These are phyloP conservation scores for Candida hispaniensis DNA, from an alignment of 805 yeast genomes.

Conservation along the genomic window DNA sequence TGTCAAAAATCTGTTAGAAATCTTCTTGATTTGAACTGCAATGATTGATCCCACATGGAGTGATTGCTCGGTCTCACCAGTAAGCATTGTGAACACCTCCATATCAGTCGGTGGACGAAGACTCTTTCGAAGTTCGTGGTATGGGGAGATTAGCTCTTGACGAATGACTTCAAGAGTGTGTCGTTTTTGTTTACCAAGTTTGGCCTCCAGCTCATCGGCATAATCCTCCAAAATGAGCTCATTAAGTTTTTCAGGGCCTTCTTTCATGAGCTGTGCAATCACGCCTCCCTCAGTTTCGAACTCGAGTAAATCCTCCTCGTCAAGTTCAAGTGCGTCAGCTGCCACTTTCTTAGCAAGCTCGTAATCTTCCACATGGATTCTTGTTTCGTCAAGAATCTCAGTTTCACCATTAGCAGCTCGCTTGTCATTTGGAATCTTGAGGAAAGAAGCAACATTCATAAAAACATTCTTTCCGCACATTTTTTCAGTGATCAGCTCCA, in stretches of 20 bases:
- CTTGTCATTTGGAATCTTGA: constrained; percentile 63
- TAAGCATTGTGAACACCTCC: constrained; percentile 78
- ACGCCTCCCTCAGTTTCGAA: constrained; percentile 75
- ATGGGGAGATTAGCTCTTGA: constrained; percentile 79
- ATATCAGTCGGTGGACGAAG: constrained; percentile 52
- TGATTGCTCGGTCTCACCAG: constrained; percentile 70
- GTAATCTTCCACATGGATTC: constrained; percentile 97
- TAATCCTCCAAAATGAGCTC: constrained; percentile 84
- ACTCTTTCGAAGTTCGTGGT: constrained; percentile 70
- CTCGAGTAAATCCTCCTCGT: constrained; percentile 82
- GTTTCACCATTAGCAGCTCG: constrained; percentile 42
- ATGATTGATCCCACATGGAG: constrained; percentile 60
- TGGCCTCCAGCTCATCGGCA: constrained; percentile 75
- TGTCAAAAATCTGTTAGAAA: constrained; percentile 34
- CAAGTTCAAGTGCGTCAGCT: constrained; percentile 91
- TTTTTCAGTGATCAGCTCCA: constrained; percentile 73
- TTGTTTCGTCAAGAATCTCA: constrained; percentile 82
- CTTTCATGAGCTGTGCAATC: constrained; percentile 58
- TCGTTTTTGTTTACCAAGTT: constrained; percentile 47
- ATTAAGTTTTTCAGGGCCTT: constrained; percentile 67
- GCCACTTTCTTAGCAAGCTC: constrained; percentile 95
- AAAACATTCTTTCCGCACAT: constrained; percentile 72
- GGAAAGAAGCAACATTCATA: constrained; percentile 84
- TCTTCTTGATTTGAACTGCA: constrained; percentile 64
- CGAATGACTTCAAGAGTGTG: constrained; percentile 75